phyloP scores from a whole-genome alignment of 2,329 filamentous ascomycete genomes.

The Penicillium sp. region DNA sequence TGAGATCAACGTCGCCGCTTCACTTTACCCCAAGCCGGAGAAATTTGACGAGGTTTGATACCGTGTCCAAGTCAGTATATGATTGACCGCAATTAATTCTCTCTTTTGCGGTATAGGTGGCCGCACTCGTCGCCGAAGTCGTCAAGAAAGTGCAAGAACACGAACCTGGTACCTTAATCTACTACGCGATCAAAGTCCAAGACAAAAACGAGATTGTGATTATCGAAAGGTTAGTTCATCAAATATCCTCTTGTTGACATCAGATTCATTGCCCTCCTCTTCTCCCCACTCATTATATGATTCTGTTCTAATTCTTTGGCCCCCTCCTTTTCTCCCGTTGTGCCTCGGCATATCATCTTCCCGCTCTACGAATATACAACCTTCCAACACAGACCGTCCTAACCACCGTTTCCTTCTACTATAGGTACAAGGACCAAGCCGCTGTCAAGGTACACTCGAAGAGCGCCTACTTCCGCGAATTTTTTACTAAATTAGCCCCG shows the following conservation, averaged over 20 bases:
- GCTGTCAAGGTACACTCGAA: conserved; percentile 35
- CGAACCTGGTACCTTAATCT: conserved; percentile 41
- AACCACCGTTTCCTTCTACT: neutral
- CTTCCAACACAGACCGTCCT: neutral
- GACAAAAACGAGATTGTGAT: conserved; percentile 41
- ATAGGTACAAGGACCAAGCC: conserved; percentile 36
- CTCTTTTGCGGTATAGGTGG: conserved; percentile 28
- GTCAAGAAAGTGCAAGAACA: conserved; percentile 40
- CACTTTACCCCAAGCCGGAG: conserved; percentile 39
- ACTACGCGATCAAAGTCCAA: conserved; percentile 37
- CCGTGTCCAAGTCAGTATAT: neutral
- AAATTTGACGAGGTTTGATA: conserved; percentile 40
- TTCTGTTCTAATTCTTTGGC: neutral
- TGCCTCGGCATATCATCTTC: conserved; percentile 24
- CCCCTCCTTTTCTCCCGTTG: conserved; percentile 4
- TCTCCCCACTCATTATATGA: neutral
- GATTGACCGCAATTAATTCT: neutral
- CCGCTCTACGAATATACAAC: neutral
- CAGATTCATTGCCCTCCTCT: neutral
- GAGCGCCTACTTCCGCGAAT: conserved; percentile 34
- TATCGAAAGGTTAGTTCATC: conserved; percentile 38
- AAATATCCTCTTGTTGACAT: neutral
- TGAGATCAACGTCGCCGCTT: conserved; percentile 40
- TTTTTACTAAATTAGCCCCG: conserved; percentile 26
- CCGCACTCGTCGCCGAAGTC: conserved; percentile 33